Percentiles rank a stretch among this genome's conserved stretches.
These are phyloP conservation scores for Oxyria digyna DNA, from an alignment of 148 eudicot genomes.

Conservation along the genomic window DNA sequence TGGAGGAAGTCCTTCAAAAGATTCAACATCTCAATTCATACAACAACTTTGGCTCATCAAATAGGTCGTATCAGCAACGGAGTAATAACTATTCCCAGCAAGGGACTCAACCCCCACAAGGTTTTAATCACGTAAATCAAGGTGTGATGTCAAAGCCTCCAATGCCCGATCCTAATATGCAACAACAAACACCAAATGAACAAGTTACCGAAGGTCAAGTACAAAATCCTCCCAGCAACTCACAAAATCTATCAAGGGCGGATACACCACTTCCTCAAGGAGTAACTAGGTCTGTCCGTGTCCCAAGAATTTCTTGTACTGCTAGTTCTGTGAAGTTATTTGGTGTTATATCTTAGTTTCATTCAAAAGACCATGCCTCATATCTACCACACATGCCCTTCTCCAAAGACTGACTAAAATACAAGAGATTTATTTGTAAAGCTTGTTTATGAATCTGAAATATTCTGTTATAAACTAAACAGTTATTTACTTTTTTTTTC, in stretches of 20 bases:
- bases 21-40: slow-evolving; percentile 79
- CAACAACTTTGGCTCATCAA: slow-evolving; percentile 44
- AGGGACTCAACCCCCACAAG: slow-evolving; percentile 46
- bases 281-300: slow-evolving; percentile 95
- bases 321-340: slow-evolving; percentile 30
- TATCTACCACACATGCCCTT: slow-evolving; percentile 26
- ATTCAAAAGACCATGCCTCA: slow-evolving; percentile 17
- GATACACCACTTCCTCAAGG: slow-evolving; percentile 91
- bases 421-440: neutral
- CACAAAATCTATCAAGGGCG: slow-evolving; percentile 46
- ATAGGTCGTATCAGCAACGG: slow-evolving; percentile 61
- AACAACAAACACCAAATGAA: slow-evolving; percentile 26
- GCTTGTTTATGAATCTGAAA: neutral
- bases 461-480: neutral
- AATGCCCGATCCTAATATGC: slow-evolving; percentile 35
- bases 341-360: slow-evolving; percentile 2
- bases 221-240: slow-evolving; percentile 44
- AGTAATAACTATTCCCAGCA: slow-evolving; percentile 54
- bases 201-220: slow-evolving; percentile 36
- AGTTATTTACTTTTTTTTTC: neutral
- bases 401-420: slow-evolving; percentile 12
- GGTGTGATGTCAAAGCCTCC: slow-evolving; percentile 30
- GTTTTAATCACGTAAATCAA: slow-evolving; percentile 36
- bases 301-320: slow-evolving; percentile 54
- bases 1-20: slow-evolving; percentile 86